Evolutionary conservation across 2,329 filamentous ascomycete genomes (phyloP).

Genomic region (Talaromyces sp.): DNA sequence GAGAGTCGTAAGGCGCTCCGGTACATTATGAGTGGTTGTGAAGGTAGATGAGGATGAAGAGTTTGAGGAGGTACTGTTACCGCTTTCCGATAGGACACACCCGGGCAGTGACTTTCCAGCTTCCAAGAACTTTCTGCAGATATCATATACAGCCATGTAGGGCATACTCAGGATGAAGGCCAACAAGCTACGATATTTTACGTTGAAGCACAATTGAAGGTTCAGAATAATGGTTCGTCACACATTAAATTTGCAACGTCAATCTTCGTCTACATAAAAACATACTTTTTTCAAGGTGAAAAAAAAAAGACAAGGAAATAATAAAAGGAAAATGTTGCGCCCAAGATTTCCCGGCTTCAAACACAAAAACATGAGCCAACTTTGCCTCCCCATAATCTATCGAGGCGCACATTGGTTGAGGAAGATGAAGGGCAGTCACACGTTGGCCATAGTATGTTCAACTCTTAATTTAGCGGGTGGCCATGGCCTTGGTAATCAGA

Average conservation of each 20-base stretch:
- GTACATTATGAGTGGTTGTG: constrained; percentile 15
- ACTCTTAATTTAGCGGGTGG: constrained; percentile 71
- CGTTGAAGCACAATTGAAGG: not conserved
- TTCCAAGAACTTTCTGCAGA: no score
- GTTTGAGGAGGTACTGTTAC: not conserved
- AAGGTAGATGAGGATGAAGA: not conserved
- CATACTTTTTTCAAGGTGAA: constrained; percentile 30
- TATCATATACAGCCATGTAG: no score
- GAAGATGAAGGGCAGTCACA: constrained; percentile 16
- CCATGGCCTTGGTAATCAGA: constrained; percentile 97
- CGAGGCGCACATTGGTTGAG: constrained; percentile 20
- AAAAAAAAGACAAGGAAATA: constrained; percentile 17
- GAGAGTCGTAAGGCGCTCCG: constrained; percentile 13
- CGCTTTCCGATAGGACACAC: not conserved
- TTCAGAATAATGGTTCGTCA: constrained; percentile 24
- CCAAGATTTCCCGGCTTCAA: constrained; percentile 30
- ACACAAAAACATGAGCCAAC: constrained; percentile 31
- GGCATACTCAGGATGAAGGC: not conserved
- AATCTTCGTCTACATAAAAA: constrained; percentile 33
- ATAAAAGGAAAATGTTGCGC: constrained; percentile 26
- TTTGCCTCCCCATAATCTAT: constrained; percentile 23
- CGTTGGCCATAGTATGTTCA: constrained; percentile 31
- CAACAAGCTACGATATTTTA: not conserved
- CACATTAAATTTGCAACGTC: constrained; percentile 37
- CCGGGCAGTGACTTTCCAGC: no score